Evolutionary conservation across 2,329 filamentous ascomycete genomes (phyloP), one percentile per base, ranked within the genome.

Genomic region (Calonectria pauciramosa): DNA sequence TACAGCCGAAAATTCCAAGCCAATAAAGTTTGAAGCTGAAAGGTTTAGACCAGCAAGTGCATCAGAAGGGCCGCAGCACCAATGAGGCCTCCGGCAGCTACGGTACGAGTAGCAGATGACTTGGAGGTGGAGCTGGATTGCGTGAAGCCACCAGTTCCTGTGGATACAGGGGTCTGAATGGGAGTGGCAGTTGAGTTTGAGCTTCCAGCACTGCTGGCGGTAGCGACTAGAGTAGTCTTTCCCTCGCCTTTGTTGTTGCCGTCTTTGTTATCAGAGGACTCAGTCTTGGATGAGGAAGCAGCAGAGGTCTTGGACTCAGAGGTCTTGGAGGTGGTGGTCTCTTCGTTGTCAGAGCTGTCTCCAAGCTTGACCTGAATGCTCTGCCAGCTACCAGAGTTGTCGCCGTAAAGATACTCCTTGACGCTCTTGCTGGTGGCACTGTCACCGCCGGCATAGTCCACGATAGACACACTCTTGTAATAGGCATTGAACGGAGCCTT

Each of bases 381-480:
- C 70, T 84, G 47, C 80, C 83, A 86, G 23, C 81, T 84, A 67
- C 88, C 88, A 30, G 86, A 83, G 41, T 83, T 82, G 74, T 87
- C 87, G 14, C 82, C 80, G 52, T 85, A 89, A 41, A 83, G 71
- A 78, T 89, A 89, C 72, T 86, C 81, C 77, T 82, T 83, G 47
- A 87, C 86, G 23, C 82, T 82, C 76, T 83, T 80, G 63, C 76
- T 79, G 0, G 79, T 80, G 2, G 80, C 77, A 4, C 64, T 71
- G 32, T 84, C 83, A 72, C 85, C 85, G 44, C 86, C 85, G 72
- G 85, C 84, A 77, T 88, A 88, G 77, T 89, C 87, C 60, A 83
- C 79, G 71, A 89, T 84, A 38, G 80, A 85, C 71, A 89, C 80
- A 68, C 83, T 85, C 86, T 88, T 85, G 83, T 88, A 88, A 81